Percentiles rank a stretch among this genome's conserved stretches.
phyloP scores from a whole-genome alignment of 805 yeast species.

The Suhomyces xylopsoci region DNA sequence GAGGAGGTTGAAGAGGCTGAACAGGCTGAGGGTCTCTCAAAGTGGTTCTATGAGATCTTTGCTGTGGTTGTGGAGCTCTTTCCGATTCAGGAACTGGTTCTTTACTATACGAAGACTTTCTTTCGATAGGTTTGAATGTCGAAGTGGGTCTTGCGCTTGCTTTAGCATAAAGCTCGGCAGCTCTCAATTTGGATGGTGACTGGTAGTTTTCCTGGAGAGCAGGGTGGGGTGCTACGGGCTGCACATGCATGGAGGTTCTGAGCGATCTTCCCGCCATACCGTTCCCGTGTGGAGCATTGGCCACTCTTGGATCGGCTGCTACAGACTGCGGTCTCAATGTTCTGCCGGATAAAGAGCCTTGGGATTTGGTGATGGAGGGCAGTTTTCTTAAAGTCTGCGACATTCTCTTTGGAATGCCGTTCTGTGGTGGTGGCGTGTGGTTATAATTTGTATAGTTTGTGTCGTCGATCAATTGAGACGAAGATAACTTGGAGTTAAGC shows the following conservation, averaged over 20 bases:
- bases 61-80: slow-evolving; percentile 11
- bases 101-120: slow-evolving; percentile 59
- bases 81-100: slow-evolving; percentile 8
- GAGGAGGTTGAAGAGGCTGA: neutral
- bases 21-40: slow-evolving; percentile 12
- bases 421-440: slow-evolving; percentile 1
- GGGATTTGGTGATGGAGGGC: slow-evolving; percentile 11
- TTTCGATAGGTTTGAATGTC: slow-evolving; percentile 37
- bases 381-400: slow-evolving; percentile 29
- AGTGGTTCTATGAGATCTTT: slow-evolving; percentile 31
- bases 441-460: slow-evolving; percentile 1
- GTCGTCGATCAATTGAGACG: slow-evolving; percentile 32
- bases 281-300: neutral
- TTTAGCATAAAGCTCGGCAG: slow-evolving; percentile 53
- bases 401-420: slow-evolving; percentile 17
- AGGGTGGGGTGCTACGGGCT: slow-evolving; percentile 41
- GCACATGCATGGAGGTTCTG: slow-evolving; percentile 22
- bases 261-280: slow-evolving; percentile 33
- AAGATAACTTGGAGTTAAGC: slow-evolving; percentile 58
- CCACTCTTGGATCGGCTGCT: slow-evolving; percentile 3
- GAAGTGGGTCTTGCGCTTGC: slow-evolving; percentile 45
- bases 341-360: slow-evolving; percentile 20
- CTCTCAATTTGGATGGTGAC: slow-evolving; percentile 40
- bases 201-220: slow-evolving; percentile 34
- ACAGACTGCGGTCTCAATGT: slow-evolving; percentile 36